These are phyloP conservation scores for Cyberlindnera japonica DNA, from an alignment of 805 yeast genomes.

Conservation along the genomic window DNA sequence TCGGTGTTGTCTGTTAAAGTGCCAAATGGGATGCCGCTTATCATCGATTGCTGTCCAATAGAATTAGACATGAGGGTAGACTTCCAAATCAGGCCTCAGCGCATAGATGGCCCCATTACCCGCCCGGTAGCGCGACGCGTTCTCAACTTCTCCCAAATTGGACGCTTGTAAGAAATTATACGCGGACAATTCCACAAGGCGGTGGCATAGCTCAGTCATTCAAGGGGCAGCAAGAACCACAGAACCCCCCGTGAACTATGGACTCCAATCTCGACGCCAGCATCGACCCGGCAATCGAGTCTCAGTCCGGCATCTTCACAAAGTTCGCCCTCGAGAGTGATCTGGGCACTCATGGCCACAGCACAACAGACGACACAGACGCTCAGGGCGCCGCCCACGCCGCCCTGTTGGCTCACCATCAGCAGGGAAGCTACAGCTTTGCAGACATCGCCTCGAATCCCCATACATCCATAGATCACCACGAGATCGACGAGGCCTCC, in stretches of 20 bases:
- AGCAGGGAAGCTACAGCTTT: constrained; percentile 4
- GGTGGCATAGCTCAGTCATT: too few species aligned
- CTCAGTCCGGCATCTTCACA: constrained; percentile 21
- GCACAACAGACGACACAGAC: constrained; percentile 6
- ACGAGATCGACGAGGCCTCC: constrained; percentile 6
- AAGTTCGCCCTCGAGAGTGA: constrained; percentile 19
- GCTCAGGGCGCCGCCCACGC: constrained; percentile 12
- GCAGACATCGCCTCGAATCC: neutral
- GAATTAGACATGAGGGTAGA: constrained; percentile 1
- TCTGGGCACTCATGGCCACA: constrained; percentile 9
- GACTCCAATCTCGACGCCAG: constrained; percentile 17
- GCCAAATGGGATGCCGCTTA: neutral
- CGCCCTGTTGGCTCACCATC: constrained; percentile 13
- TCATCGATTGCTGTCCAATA: constrained; percentile 4
- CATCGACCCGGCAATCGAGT: constrained; percentile 25
- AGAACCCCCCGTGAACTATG: too few species aligned
- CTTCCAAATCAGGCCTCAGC: constrained; percentile 4
- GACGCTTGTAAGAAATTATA: constrained; percentile 5
- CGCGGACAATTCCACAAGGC: neutral
- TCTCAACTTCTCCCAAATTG: constrained; percentile 4
- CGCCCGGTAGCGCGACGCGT: constrained; percentile 5
- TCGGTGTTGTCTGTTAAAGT: too few species aligned
- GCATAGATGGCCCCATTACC: constrained; percentile 6
- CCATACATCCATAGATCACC: constrained; percentile 2
- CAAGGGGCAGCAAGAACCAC: too few species aligned